Evolutionary conservation across 2,329 filamentous ascomycete species (phyloP), one percentile per base, ranked within the genome.

Genomic region (Scytalidium lignicola): DNA sequence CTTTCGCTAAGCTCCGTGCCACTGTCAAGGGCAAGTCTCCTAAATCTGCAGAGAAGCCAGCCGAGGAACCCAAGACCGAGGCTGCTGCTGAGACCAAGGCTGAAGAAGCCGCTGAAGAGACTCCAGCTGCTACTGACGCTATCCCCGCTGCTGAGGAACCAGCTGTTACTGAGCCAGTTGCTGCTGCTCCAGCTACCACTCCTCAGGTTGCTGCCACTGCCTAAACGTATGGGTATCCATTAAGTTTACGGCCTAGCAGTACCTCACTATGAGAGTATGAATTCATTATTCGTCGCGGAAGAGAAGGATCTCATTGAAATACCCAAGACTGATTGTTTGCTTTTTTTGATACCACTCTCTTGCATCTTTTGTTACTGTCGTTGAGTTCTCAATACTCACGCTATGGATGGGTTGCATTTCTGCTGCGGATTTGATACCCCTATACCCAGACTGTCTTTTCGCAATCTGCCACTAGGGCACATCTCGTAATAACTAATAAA

Each of bases 41-140:
- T 17, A 58, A 59, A 22, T 65, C 74, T 59, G 70, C 75, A 46
- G 67, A 70, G 58, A 66, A 69, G 54, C 72, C 41, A 65, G 71
- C 44, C 73, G 78, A 70, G 72, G 76, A 63, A 13, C 12, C 32
- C 32, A 72, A 63, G 65, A 58, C 56, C 65, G 32, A 37, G 15
- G 32, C 32, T 37, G 32, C 10, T 13, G 61, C 66, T n/a, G 59
- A 64, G 53, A 73, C 72, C 52, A 73, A 76, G 48, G 70, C 70
- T 52, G 63, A 67, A 39, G 62, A 67, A 43, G 44, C 60, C 41
- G 56, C 57, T 26, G 56, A 64, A 40, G 58, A 57, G 43, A 22
- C 61, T 48, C 54, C 58, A 21, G 58, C 59, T 13, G 63, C 64
- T 48, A 51, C 60, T 32, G 58, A 58, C 39, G 17, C 50, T 26